Conservation (phyloP, 176 grass and related monocot genomes). For the Miscanthus lutarioriparius region DNA sequence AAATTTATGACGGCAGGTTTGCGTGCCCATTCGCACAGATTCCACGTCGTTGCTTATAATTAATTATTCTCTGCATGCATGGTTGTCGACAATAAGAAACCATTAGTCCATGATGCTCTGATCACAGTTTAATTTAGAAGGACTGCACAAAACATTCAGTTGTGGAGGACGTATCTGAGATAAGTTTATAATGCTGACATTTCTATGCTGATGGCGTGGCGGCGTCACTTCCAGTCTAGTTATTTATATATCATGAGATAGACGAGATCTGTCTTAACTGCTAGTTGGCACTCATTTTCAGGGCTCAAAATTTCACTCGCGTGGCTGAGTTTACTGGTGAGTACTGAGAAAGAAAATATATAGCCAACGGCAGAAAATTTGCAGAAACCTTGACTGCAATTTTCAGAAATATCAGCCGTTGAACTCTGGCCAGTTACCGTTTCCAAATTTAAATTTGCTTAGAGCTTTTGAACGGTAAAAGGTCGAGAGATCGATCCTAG, state of each 20-base stretch:
- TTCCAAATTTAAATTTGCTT: not conserved
- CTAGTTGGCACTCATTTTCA: not conserved
- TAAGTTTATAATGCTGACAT: not conserved
- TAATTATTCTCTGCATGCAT: constrained; percentile 34
- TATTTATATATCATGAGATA: too few relatives aligned
- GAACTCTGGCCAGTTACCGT: too few relatives aligned
- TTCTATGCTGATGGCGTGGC: not conserved
- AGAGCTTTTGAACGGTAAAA: too few relatives aligned
- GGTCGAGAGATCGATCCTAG: not conserved
- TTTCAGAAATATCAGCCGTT: not conserved
- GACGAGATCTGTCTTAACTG: too few relatives aligned
- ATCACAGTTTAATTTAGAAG: not conserved
- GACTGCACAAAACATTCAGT: not conserved
- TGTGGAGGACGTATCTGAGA: constrained; percentile 19
- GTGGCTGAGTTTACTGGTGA: not conserved
- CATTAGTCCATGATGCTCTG: not conserved
- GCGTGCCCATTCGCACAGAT: constrained; percentile 16
- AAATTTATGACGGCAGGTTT: constrained; percentile 11
- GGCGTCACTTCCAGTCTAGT: not conserved
- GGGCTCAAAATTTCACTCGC: not conserved
- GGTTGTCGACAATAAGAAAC: constrained; percentile 16
- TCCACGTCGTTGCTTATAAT: constrained; percentile 28
- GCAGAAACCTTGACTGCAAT: not conserved
- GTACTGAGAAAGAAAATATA: not conserved
- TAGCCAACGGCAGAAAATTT: not conserved